Evolutionary conservation across 805 yeast species (phyloP).

Genomic region (Pichia exigua): DNA sequence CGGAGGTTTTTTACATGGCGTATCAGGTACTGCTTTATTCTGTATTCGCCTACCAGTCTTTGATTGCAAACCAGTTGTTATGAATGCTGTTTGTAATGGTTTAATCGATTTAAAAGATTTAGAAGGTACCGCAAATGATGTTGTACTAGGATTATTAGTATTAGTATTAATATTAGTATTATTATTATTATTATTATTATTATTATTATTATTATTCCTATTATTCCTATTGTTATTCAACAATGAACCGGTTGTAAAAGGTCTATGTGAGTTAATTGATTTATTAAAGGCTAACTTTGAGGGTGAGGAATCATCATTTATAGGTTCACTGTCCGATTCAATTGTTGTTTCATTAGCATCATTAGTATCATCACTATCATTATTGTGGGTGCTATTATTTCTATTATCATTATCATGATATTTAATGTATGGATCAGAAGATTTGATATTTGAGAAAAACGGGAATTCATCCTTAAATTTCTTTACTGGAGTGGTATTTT

Average conservation of each 20-base stretch:
- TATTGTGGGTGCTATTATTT: not conserved
- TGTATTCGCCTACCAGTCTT: slow-evolving; percentile 38
- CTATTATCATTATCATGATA: not conserved
- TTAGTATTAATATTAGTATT: too few species aligned
- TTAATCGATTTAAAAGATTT: slow-evolving; percentile 59
- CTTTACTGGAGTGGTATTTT: not conserved
- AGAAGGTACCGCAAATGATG: slow-evolving; percentile 38
- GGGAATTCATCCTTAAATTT: not conserved
- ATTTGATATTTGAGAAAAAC: not conserved
- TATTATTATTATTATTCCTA: too few species aligned
- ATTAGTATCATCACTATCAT: not conserved
- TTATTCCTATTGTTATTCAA: not conserved
- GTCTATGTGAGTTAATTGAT: slow-evolving; percentile 1
- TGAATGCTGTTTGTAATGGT: slow-evolving; percentile 80
- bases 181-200: too few species aligned
- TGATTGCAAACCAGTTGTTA: slow-evolving; percentile 63
- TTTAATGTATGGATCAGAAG: not conserved
- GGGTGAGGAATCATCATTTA: slow-evolving; percentile 10
- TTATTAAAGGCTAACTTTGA: slow-evolving; percentile 4
- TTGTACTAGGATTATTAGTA: slow-evolving; percentile 1
- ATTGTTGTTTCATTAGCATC: not conserved
- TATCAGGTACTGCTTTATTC: slow-evolving; percentile 45
- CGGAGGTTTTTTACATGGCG: slow-evolving; percentile 49
- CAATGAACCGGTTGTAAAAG: slow-evolving; percentile 5
- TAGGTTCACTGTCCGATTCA: slow-evolving; percentile 12